Evolutionary conservation across 352 stramenopile genomes (phyloP).

Genomic region (Pythium brachiatum): DNA sequence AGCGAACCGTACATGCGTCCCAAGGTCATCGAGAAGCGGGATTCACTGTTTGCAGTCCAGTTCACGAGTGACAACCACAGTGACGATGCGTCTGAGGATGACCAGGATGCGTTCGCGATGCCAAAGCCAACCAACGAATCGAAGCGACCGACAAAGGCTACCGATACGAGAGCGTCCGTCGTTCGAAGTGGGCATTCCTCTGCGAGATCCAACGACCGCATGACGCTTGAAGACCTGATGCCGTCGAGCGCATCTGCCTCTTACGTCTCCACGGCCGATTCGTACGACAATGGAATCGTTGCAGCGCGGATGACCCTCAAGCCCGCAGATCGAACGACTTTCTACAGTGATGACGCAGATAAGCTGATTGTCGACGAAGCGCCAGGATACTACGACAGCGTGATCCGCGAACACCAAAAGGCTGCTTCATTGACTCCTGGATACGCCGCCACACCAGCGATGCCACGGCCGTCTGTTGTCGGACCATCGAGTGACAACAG

Average conservation of each 20-base stretch:
- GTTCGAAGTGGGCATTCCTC: neutral
- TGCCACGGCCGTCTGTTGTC: slow-evolving; percentile 13
- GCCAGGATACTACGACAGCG: slow-evolving; percentile 53
- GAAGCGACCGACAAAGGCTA: neutral
- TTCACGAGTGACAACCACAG: slow-evolving; percentile 20
- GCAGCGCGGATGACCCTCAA: slow-evolving; percentile 4
- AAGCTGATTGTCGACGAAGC: slow-evolving; percentile 58
- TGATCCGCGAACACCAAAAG: neutral
- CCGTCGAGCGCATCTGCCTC: slow-evolving; percentile 17
- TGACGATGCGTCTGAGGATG: slow-evolving; percentile 7
- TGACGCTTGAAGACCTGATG: slow-evolving; percentile 16
- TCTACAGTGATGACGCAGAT: slow-evolving; percentile 31
- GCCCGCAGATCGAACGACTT: slow-evolving; percentile 17
- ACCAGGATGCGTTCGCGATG: slow-evolving; percentile 15
- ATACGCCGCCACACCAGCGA: slow-evolving; percentile 3
- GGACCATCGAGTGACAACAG: slow-evolving; percentile 12
- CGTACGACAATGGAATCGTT: slow-evolving; percentile 2
- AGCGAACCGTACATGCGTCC: slow-evolving; percentile 9
- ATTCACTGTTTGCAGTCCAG: slow-evolving; percentile 25
- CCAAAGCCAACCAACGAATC: slow-evolving; percentile 6
- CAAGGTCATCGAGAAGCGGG: neutral
- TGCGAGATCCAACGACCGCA: slow-evolving; percentile 2
- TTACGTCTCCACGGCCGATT: slow-evolving; percentile 1
- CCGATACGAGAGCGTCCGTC: neutral
- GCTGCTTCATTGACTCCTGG: neutral